A percentile compares a stretch with the other conserved stretches of the same genome.
These are phyloP conservation scores for Fusarium floridanum DNA, from an alignment of 2,329 filamentous ascomycete genomes.

Conservation along the genomic window DNA sequence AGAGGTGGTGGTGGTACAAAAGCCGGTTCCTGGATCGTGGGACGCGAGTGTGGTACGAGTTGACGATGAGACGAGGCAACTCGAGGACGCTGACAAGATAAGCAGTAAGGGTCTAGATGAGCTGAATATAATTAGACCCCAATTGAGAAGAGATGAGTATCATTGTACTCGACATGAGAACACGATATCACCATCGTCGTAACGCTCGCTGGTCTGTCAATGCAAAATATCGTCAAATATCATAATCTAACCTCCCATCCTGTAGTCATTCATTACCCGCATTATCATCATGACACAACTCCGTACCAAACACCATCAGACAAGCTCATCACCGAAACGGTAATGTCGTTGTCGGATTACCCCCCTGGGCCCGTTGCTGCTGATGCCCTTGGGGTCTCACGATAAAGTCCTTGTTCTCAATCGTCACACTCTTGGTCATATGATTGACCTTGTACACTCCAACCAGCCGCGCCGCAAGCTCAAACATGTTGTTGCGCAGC, in stretches of 20 bases:
- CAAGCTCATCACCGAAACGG: slow-evolving; percentile 49
- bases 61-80: slow-evolving; percentile 7
- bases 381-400: slow-evolving; percentile 53
- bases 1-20: slow-evolving; percentile 7
- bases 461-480: slow-evolving; percentile 92
- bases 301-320: slow-evolving; percentile 10
- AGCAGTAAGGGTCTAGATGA: neutral
- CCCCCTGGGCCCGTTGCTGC: slow-evolving; percentile 48
- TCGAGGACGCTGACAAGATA: neutral
- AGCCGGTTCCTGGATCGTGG: slow-evolving; percentile 36
- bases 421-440: slow-evolving; percentile 94
- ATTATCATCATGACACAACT: slow-evolving; percentile 36
- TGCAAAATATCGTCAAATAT: slow-evolving; percentile 32
- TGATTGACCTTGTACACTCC: slow-evolving; percentile 99
- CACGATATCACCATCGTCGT: neutral
- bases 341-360: slow-evolving; percentile 52
- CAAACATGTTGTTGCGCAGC: slow-evolving; percentile 99
- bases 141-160: neutral
- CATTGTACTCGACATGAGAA: neutral
- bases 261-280: slow-evolving; percentile 32
- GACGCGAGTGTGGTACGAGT: slow-evolving; percentile 36
- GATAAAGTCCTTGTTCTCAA: slow-evolving; percentile 87
- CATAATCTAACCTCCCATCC: slow-evolving; percentile 40
- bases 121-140: neutral
- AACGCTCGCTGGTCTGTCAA: slow-evolving; percentile 27